These are phyloP conservation scores for Amylocystis lapponica DNA, from an alignment of 768 basidiomycete species.

Conservation along the genomic window DNA sequence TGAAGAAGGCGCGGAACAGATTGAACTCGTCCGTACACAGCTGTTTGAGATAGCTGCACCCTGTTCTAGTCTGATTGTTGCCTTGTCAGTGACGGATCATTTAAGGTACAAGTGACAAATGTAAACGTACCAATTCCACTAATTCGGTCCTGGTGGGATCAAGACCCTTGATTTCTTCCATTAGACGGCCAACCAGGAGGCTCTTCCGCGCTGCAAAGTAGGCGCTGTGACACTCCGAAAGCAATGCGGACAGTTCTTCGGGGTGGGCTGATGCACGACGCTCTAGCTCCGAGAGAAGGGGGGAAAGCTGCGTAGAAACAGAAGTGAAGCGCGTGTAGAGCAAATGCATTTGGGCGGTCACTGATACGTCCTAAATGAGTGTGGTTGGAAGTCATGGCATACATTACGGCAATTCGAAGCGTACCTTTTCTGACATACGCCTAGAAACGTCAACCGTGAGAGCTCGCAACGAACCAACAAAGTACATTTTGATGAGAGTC, in stretches of 20 bases:
- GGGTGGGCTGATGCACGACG: slow-evolving; percentile 69
- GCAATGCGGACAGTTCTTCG: slow-evolving; percentile 74
- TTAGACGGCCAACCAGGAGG: slow-evolving; percentile 67
- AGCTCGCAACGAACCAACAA: slow-evolving; percentile 77
- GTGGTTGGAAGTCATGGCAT: slow-evolving; percentile 1
- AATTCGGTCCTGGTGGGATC: slow-evolving; percentile 78
- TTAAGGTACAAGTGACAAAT: slow-evolving; percentile 2
- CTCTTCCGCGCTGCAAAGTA: slow-evolving; percentile 73
- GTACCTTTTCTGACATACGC: slow-evolving; percentile 70
- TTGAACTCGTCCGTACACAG: slow-evolving; percentile 87
- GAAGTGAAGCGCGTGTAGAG: slow-evolving; percentile 85
- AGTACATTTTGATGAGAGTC: slow-evolving; percentile 98
- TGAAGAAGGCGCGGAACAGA: slow-evolving; percentile 82
- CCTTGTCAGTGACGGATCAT: background rate
- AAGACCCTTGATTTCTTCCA: slow-evolving; percentile 77
- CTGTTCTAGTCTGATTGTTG: slow-evolving; percentile 71
- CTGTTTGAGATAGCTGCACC: slow-evolving; percentile 90
- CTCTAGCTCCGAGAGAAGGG: slow-evolving; percentile 83
- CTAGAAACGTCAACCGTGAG: slow-evolving; percentile 74
- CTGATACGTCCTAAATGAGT: slow-evolving; percentile 58
- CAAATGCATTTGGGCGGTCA: slow-evolving; percentile 76
- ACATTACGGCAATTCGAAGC: background rate
- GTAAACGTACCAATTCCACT: slow-evolving; percentile 67
- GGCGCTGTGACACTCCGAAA: slow-evolving; percentile 82
- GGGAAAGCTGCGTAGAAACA: slow-evolving; percentile 64